Evolutionary conservation across 2,329 filamentous ascomycete genomes (phyloP).

Genomic region (Fusarium pilosicola): DNA sequence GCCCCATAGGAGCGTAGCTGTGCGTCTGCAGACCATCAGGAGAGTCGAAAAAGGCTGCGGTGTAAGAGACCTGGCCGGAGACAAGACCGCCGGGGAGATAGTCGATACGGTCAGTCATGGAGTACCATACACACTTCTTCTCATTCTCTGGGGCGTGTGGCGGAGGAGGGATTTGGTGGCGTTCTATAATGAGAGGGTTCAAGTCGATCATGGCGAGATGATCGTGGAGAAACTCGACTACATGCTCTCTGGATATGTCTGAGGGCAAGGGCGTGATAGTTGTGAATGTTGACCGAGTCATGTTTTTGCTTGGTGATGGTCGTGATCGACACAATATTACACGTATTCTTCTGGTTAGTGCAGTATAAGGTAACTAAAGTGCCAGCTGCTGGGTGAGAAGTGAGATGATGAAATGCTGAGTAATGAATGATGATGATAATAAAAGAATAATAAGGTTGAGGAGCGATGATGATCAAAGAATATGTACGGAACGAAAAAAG

Average conservation of each 20-base stretch:
- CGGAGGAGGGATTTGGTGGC: constrained; percentile 74
- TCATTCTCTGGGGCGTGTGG: constrained; percentile 75
- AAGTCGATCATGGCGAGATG: constrained; percentile 88
- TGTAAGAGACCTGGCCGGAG: constrained; percentile 78
- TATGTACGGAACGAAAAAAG: neutral
- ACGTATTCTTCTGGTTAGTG: neutral
- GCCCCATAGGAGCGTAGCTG: constrained; percentile 82
- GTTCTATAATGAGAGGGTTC: constrained; percentile 82
- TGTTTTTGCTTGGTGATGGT: constrained; percentile 17
- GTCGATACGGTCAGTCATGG: constrained; percentile 78
- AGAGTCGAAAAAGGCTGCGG: constrained; percentile 81
- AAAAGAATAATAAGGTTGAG: neutral
- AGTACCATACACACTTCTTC: constrained; percentile 79
- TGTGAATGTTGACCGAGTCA: constrained; percentile 71
- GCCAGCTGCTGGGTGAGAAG: neutral
- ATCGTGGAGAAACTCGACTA: constrained; percentile 79
- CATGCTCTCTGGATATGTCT: constrained; percentile 73
- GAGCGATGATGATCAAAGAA: neutral
- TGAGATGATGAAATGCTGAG: constrained; percentile 8
- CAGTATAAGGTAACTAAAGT: neutral
- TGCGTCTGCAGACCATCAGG: constrained; percentile 81
- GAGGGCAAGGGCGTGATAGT: constrained; percentile 81
- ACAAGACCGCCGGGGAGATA: constrained; percentile 76
- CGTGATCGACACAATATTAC: constrained; percentile 16
- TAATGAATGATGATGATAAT: neutral